Evolutionary conservation across 768 basidiomycete species (phyloP), one percentile per base, ranked within the genome.

Genomic region (Xanthoconium purpureum): DNA sequence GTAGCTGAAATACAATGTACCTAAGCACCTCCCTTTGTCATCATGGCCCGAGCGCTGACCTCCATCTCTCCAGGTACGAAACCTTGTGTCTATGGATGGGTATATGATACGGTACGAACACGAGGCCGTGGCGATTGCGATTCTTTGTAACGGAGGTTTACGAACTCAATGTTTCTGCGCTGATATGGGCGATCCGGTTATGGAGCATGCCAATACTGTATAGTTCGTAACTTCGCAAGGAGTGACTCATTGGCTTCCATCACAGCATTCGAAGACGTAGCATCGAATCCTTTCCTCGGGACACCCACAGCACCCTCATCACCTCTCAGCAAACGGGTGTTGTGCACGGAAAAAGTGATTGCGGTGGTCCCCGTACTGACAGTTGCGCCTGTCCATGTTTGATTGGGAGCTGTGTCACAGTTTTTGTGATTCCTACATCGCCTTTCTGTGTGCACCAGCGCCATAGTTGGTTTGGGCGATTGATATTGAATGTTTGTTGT

Each of bases 11-110:
- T 48, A 37, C 51, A 55, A 51, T 46, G 44, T 61, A 37, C 37
- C 55, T 51, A 33, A 56, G 18, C 29, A 24, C 6, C 7, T 38
- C 32, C 37, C 44, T 24, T 24, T 24, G 24, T 24, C 24, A 24
- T 13, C 38, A 54, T 50, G 47, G 47, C 42, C 51, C 33, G 39
- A 45, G 18, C 39, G 18, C 36, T 14, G 28, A 12, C 47, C 56
- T 71, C 55, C 70, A 70, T 63, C 46, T 38, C 17, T 48, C 7
- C 38, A 48, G 56, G 44, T 36, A 65, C 56, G 28, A 30, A 57
- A 55, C 48, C 46, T 56, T 55, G 55, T 44, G 13, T 20, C 6
- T 13, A 11, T 55, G 10, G 29, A 50, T 29, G 43, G 47, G 29
- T 42, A 47, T 46, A 55, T 37, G 39, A 15, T 6, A 24, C 28